Evolutionary conservation across 1,284 basidiomycete species (phyloP), one percentile per base, ranked within the genome.

Genomic region (Abortiporus biennis): DNA sequence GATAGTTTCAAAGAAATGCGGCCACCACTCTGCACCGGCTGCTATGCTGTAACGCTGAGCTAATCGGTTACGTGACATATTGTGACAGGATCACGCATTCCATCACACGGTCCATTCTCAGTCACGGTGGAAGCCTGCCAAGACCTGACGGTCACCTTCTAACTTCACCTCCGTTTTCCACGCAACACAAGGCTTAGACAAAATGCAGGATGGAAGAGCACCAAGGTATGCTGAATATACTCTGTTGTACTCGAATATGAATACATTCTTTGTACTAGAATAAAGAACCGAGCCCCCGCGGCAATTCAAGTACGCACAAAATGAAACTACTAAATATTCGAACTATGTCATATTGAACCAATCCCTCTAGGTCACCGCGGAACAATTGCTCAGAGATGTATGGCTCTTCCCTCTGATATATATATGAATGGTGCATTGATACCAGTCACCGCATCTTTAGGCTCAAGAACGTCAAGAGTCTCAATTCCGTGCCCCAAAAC

Each of bases 381-480:
- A 98, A 67, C 95, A 99, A 69, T 83, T 99, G 33, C 74, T 99
- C 12, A 85, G 96, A 56, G 96, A 99, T 71, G 90, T 85, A 59
- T 41, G 62, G 36, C 16, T 43, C 22, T 32, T 29, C 21, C 33
- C 21, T n/a, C 6, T 17, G 16, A 16, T 44, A 1, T 15, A 13
- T 16, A 25, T 8, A 9, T 17, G 33, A 17, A 9, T 9, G 33
- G 8, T 34, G 33, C 12, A 17, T 13, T n/a, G n/a, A n/a, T n/a
- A n/a, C n/a, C n/a, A n/a, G n/a, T n/a, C n/a, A n/a, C n/a, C n/a
- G n/a, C n/a, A n/a, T n/a, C n/a, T 27, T 11, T 56, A 89, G 80
- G 93, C 96, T 32, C 92, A 98, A 79, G 96, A 98, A 57, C 76
- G 94, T 41, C 95, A 99, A 71, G 96, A 98, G 58, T 79, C 87